Evolutionary conservation across 208 protist genomes (phyloP).

Genomic region (Trypanosoma avium): DNA sequence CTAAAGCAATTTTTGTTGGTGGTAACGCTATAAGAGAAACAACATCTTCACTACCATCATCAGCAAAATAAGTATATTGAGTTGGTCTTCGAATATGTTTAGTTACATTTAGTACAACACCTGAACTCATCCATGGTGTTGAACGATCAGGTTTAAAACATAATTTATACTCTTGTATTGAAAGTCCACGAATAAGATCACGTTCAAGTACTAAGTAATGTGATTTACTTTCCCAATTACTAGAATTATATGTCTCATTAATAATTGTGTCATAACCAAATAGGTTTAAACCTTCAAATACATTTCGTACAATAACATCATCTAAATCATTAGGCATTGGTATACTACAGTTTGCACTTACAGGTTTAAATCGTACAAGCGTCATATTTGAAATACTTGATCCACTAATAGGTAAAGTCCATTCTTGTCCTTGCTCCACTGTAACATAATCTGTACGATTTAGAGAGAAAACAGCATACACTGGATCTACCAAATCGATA

Average conservation of each 20-base stretch:
- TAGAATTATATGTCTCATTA: conserved; percentile 12
- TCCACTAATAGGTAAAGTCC: conserved; percentile 60
- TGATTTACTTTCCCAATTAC: no score
- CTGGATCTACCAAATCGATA: conserved; percentile 41
- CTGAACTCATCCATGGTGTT: conserved; percentile 45
- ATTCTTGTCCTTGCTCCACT: conserved; percentile 73
- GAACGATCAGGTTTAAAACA: conserved; percentile 66
- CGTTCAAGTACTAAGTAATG: conserved; percentile 55
- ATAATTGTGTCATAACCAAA: conserved; percentile 20
- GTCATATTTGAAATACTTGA: conserved; percentile 56
- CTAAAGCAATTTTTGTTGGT: conserved; percentile 66
- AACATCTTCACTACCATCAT: conserved; percentile 61
- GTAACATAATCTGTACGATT: conserved; percentile 54
- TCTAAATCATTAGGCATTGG: conserved; percentile 37
- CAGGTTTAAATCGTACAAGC: conserved; percentile 43
- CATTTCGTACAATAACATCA: conserved; percentile 29
- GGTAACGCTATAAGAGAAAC: conserved; percentile 38
- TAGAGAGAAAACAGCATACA: conserved; percentile 62
- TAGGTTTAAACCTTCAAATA: conserved; percentile 43
- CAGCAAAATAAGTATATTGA: conserved; percentile 61
- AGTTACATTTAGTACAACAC: conserved; percentile 42
- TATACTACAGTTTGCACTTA: conserved; percentile 32
- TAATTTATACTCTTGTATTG: conserved; percentile 43
- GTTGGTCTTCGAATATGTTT: conserved; percentile 45
- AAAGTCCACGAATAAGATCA: conserved; percentile 41